Evolutionary conservation across 768 basidiomycete species (phyloP), one percentile per base, ranked within the genome.

Genomic region (Podaxis carcinomalis): DNA sequence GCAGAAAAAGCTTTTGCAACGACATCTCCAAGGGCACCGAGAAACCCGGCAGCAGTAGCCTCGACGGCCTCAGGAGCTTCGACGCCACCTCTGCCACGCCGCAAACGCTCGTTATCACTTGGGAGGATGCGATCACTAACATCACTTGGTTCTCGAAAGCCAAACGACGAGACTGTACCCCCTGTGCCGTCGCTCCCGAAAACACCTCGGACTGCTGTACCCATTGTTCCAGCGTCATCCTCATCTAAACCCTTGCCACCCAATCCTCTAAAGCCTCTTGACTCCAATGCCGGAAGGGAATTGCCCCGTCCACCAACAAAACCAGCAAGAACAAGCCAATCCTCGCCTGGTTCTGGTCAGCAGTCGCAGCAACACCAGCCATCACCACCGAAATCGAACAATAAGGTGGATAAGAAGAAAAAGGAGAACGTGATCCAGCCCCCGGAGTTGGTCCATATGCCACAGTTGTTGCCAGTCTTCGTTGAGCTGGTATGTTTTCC

Each of bases 391-490:
- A 59, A 44, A 40, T 57, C 16, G 10, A 19, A 42, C 35, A 59
- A 59, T 51, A 74, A 68, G 66, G 77, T 75, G 60, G 28, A 23
- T n/a, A 74, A 75, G 71, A 88, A 83, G 73, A 81, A 78, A 63
- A 70, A 71, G 23, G 62, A 69, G 1, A 72, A 75, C 47, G 68
- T 75, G 6, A 72, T 90, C 47, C 82, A 85, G 65, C 87, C 89
- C 47, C 97, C 97, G 1, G 86, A 91, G 55, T 77, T 98, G 51
- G 75, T 78, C 51, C 82, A 88, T 67, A 84, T 98, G 55, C 89
- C 92, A n/a, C 80, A 85, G 62, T 72, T 99, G 21, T 76, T 97
- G 39, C 94, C 96, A 1, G 67, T 98, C 27, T 98, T 98, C 71
- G 83, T 89, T 47, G 97, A 98, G 76, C 86, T 98, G 83, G 95